phyloP scores from a whole-genome alignment of 2,329 filamentous ascomycete genomes.

The Alternaria novae-zelandiae region DNA sequence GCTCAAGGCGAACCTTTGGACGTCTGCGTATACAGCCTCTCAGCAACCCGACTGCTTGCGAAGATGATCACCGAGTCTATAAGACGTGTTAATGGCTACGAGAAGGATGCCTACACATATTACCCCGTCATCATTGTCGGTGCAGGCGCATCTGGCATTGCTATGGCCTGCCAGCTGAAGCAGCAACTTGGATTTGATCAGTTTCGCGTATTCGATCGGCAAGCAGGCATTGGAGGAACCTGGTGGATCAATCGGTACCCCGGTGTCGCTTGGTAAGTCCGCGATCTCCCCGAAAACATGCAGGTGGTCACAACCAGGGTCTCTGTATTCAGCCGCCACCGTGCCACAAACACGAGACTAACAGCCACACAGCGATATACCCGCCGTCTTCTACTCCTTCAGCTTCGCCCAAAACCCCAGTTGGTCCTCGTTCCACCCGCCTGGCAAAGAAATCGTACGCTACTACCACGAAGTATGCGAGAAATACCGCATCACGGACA shows the following conservation, averaged over 20 bases:
- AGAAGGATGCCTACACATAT: slow-evolving; percentile 49
- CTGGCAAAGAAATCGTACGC: slow-evolving; percentile 57
- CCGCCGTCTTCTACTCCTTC: slow-evolving; percentile 63
- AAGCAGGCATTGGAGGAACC: slow-evolving; percentile 65
- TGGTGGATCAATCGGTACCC: slow-evolving; percentile 70
- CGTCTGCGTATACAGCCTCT: background rate
- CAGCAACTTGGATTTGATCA: slow-evolving; percentile 64
- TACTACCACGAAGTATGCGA: slow-evolving; percentile 63
- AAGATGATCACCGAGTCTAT: slow-evolving; percentile 45
- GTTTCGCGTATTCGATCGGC: slow-evolving; percentile 66
- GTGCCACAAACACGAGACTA: slow-evolving; percentile 6
- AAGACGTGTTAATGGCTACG: slow-evolving; percentile 47
- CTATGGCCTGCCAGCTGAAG: slow-evolving; percentile 65
- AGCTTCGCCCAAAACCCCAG: slow-evolving; percentile 61
- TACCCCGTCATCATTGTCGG: slow-evolving; percentile 64
- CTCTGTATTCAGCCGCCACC: background rate
- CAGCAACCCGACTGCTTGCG: background rate
- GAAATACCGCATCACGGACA: slow-evolving; percentile 60
- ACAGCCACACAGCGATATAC: slow-evolving; percentile 50
- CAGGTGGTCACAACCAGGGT: background rate
- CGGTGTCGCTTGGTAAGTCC: slow-evolving; percentile 44
- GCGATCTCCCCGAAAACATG: background rate
- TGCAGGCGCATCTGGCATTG: slow-evolving; percentile 67
- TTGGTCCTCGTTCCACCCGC: slow-evolving; percentile 59
- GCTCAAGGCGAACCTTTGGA: background rate